Conservation (phyloP, 75 land plant species). For the Pinus albicaulis region DNA sequence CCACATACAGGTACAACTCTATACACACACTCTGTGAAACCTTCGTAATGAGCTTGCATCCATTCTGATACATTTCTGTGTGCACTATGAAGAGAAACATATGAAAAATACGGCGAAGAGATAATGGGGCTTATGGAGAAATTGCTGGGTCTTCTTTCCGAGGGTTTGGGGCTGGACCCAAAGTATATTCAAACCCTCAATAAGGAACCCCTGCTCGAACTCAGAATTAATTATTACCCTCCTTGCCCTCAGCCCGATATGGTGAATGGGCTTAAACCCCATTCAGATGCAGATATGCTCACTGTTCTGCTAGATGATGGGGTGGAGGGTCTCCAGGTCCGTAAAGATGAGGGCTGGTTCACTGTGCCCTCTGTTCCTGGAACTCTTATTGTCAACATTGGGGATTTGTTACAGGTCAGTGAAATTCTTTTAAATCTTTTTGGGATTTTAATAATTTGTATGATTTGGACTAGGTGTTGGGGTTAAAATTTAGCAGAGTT, state of each 20-base stretch:
- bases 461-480: too few relatives aligned
- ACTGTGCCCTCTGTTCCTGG: constrained; percentile 12
- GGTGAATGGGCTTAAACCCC: constrained; percentile 35
- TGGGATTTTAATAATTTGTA: not conserved
- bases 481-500: too few relatives aligned
- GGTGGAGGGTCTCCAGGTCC: constrained; percentile 54
- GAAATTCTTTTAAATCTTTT: not conserved
- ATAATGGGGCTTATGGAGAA: not conserved
- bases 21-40: too few relatives aligned
- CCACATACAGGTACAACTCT: too few relatives aligned
- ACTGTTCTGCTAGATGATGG: constrained; percentile 50
- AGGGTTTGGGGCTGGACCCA: not conserved
- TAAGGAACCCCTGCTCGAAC: not conserved
- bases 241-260: constrained; percentile 54
- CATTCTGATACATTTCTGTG: not conserved
- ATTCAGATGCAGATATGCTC: constrained; percentile 40
- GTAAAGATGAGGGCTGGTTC: constrained; percentile 34
- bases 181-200: not conserved
- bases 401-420: constrained; percentile 24
- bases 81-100: constrained; percentile 1
- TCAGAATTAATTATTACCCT: constrained; percentile 26
- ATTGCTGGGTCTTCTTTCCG: not conserved
- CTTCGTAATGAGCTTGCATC: not conserved
- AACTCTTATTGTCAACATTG: constrained; percentile 27
- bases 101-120: not conserved